Conservation (phyloP, 306 rosid genomes). For the Pachyrhizus erosus region DNA sequence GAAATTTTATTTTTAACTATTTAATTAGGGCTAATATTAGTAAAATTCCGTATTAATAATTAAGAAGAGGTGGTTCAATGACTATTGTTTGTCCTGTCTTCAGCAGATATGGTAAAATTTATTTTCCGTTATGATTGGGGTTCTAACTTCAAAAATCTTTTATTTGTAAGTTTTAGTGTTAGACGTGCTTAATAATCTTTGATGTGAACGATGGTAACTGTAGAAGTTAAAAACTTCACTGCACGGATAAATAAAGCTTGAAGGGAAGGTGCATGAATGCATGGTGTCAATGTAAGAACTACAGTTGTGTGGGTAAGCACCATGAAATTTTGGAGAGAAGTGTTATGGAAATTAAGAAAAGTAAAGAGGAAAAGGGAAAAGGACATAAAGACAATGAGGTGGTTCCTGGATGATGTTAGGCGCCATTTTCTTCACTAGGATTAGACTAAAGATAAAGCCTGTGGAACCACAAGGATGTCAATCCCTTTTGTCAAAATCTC, state of each 20-base stretch:
- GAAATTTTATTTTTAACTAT: too few species aligned
- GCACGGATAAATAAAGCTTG: neutral
- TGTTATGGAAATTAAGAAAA: slow-evolving; percentile 2
- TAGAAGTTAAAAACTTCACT: neutral
- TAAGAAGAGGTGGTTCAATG: neutral
- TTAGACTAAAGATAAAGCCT: slow-evolving; percentile 41
- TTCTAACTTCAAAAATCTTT: neutral
- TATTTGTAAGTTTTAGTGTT: neutral
- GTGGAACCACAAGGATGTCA: slow-evolving; percentile 37
- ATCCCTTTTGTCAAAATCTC: slow-evolving; percentile 7
- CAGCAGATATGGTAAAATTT: too few species aligned
- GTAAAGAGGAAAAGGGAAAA: slow-evolving; percentile 26
- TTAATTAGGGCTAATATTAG: neutral
- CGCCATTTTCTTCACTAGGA: slow-evolving; percentile 25
- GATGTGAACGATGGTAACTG: neutral
- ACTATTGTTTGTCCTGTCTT: neutral
- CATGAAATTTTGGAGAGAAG: slow-evolving; percentile 14
- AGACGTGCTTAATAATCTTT: neutral
- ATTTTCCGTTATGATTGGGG: neutral
- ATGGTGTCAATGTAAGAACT: neutral
- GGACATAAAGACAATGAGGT: slow-evolving; percentile 18
- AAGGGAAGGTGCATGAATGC: slow-evolving; percentile 31
- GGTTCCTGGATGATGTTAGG: slow-evolving; percentile 35
- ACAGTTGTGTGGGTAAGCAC: slow-evolving; percentile 1
- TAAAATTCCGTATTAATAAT: too few species aligned